Evolutionary conservation across 169 alveolate genomes (phyloP).

Genomic region (Eimeria sp.): DNA sequence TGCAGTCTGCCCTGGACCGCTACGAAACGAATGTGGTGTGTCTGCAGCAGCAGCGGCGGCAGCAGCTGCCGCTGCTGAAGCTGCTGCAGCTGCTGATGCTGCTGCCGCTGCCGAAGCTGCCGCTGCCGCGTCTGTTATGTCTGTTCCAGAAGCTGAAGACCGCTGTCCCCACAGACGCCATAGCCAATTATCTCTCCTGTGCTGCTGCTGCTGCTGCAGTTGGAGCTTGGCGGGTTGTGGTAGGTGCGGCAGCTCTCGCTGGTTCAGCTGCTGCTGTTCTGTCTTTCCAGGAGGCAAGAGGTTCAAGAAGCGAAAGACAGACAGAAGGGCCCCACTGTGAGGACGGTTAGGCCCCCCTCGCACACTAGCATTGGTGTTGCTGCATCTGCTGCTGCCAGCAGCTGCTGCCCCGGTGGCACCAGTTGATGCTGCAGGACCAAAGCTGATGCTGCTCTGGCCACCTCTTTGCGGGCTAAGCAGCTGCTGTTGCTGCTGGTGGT

Average conservation of each 20-base stretch:
- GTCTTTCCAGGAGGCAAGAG: slow-evolving; percentile 66
- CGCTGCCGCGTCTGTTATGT: slow-evolving; percentile 39
- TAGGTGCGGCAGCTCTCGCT: slow-evolving; percentile 30
- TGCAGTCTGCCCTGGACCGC: slow-evolving; percentile 53
- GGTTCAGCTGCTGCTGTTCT: slow-evolving; percentile 64
- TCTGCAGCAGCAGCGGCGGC: slow-evolving; percentile 48
- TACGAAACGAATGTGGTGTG: slow-evolving; percentile 12
- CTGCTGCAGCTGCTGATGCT: slow-evolving; percentile 18
- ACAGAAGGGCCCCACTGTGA: slow-evolving; percentile 61
- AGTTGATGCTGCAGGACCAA: slow-evolving; percentile 24
- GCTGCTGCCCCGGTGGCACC: slow-evolving; percentile 39
- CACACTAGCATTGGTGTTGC: slow-evolving; percentile 14
- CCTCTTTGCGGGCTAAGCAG: slow-evolving; percentile 19
- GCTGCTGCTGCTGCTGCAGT: slow-evolving; percentile 72
- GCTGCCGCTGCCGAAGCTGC: slow-evolving; percentile 71
- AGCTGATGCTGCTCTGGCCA: slow-evolving; percentile 39
- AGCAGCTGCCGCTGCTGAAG: slow-evolving; percentile 12
- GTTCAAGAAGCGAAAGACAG: slow-evolving; percentile 68
- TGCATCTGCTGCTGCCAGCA: slow-evolving; percentile 41
- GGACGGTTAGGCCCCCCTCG: slow-evolving; percentile 47
- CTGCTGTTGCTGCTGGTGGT: slow-evolving; percentile 20
- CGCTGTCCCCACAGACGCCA: slow-evolving; percentile 74
- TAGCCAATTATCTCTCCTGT: slow-evolving; percentile 68
- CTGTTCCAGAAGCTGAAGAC: slow-evolving; percentile 31
- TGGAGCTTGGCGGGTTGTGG: slow-evolving; percentile 69